Evolutionary conservation across 495 filamentous ascomycete genomes (phyloP).

Genomic region (Pseudevernia furfuracea): DNA sequence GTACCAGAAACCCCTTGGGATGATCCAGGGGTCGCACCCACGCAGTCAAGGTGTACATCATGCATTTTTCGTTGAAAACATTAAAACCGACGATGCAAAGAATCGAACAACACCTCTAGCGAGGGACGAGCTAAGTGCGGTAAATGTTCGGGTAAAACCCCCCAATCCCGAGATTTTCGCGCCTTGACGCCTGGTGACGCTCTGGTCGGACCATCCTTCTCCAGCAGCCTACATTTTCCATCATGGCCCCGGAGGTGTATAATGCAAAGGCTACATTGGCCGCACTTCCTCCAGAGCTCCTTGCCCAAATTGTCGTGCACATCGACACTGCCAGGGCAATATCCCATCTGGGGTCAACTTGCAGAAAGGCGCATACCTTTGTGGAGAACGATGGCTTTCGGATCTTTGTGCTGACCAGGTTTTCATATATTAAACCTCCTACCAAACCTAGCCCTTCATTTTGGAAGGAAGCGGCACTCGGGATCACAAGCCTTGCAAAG

Average conservation of each 20-base stretch:
- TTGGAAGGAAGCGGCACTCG: slow-evolving; percentile 47
- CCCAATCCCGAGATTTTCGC: neutral
- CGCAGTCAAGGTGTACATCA: neutral
- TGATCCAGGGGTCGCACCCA: slow-evolving; percentile 6
- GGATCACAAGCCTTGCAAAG: slow-evolving; percentile 50
- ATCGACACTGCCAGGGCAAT: slow-evolving; percentile 47
- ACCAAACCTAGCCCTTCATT: slow-evolving; percentile 25
- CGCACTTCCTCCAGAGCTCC: slow-evolving; percentile 55
- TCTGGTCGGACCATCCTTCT: neutral
- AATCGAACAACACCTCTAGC: too few relatives aligned
- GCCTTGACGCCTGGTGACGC: neutral
- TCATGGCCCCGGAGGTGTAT: neutral
- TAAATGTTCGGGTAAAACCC: too few relatives aligned
- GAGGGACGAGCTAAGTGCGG: too few relatives aligned
- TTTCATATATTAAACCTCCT: slow-evolving; percentile 36
- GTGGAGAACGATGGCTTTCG: slow-evolving; percentile 50
- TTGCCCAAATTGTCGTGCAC: slow-evolving; percentile 47
- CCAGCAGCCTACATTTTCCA: neutral
- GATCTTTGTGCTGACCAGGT: slow-evolving; percentile 49
- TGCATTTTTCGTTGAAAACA: neutral
- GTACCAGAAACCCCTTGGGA: neutral
- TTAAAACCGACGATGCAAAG: too few relatives aligned
- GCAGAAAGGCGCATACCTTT: slow-evolving; percentile 42
- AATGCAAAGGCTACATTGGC: slow-evolving; percentile 27
- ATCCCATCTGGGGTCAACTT: slow-evolving; percentile 42